Evolutionary conservation across 495 filamentous ascomycete genomes (phyloP), one percentile per base, ranked within the genome.

Genomic region (Penicillium lividum): DNA sequence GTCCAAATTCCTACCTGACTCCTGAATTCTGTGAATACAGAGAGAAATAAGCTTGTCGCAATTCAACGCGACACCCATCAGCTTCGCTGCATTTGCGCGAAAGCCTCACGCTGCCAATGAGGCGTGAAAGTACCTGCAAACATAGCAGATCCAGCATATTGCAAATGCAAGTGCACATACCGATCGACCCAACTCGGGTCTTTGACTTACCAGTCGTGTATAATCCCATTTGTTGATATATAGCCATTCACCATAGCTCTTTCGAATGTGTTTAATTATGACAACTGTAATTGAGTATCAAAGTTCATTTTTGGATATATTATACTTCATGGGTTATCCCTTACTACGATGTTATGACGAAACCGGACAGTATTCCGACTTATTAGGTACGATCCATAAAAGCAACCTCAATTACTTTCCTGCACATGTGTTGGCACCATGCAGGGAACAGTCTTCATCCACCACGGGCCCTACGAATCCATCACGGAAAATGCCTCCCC

Each of bases 381-480:
- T 22, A 22, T 22, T 22, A 22, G 22, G 22, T 22, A 22, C 22
- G 22, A 22, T 22, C 2, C 22, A 22, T 22, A 22, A 22, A 22
- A 22, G 22, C 22, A 22, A 22, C 22, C 22, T 3, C 15, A 40
- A n/a, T 40, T 40, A 5, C 15, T 40, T 15, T 40, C n/a, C 13
- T 2, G 0, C 11, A 5, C 15, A 0, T 40, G 11, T 16, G 15
- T n/a, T n/a, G 2, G 15, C 38, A 40, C 38, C 28, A 42, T 42
- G 61, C 40, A 57, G 49, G 38, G 34, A 22, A 27, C 46, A 31
- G 38, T 61, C 38, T 49, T 40, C 1, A 60, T 66, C 15, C 57
- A 63, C 42, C 61, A 62, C 11, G 68, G 66, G 15, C 56, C 64
- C 22, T 63, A 60, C 28, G 56, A 58, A 45, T 53, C 60, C 3